phyloP scores from a whole-genome alignment of 2,329 filamentous ascomycete species.

The Tolypocladium capitatum region DNA sequence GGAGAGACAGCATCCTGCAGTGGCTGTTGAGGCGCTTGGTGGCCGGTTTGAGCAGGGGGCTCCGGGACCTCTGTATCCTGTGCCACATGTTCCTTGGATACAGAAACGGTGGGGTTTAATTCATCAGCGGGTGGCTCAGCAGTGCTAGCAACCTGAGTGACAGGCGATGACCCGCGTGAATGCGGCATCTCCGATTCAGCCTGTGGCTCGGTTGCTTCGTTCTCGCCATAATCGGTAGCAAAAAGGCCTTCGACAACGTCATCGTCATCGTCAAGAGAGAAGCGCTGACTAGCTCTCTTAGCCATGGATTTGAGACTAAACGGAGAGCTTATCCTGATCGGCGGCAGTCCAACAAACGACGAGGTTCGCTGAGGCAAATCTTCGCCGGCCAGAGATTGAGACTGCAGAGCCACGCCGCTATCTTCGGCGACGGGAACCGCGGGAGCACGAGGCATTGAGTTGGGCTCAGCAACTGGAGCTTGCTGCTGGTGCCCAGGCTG shows the following conservation, averaged over 20 bases:
- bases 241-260: not conserved
- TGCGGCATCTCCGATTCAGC: not conserved
- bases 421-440: conserved; percentile 1
- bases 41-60: not conserved
- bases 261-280: conserved; percentile 21
- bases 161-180: not conserved
- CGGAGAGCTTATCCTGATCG: conserved; percentile 43
- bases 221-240: not conserved
- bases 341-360: conserved; percentile 44
- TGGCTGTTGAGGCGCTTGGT: not conserved
- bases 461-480: not conserved
- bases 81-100: not conserved
- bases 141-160: not conserved
- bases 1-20: not conserved
- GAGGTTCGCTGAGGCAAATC: conserved; percentile 26
- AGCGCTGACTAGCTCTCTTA: conserved; percentile 19
- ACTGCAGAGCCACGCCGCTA: conserved; percentile 5
- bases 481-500: conserved; percentile 4
- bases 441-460: not conserved
- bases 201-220: not conserved
- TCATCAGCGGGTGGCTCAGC: not conserved
- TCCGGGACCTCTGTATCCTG: not conserved
- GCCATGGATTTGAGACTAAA: conserved; percentile 30
- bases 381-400: conserved; percentile 6
- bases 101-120: not conserved